Conservation (phyloP, 495 filamentous ascomycete species). For the Penicillium ochrochloron region DNA sequence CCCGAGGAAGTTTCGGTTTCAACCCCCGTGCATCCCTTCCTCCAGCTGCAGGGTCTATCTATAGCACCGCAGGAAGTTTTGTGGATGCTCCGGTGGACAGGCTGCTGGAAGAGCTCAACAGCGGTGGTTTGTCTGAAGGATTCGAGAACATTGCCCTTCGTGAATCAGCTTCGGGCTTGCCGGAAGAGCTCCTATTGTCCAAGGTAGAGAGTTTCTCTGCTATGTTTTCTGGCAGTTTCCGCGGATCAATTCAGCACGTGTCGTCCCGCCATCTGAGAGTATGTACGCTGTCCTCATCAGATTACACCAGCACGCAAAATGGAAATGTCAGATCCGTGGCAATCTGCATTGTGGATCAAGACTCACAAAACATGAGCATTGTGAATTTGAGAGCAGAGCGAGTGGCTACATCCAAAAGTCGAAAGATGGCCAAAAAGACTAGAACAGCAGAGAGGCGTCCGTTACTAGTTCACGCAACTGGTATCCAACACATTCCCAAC, state of each 20-base stretch:
- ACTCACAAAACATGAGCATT: conserved; percentile 69
- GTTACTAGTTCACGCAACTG: conserved; percentile 46
- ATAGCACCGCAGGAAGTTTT: conserved; percentile 56
- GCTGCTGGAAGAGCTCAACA: conserved; percentile 72
- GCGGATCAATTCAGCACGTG: conserved; percentile 53
- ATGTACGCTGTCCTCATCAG: conserved; percentile 66
- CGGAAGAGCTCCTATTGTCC: conserved; percentile 72
- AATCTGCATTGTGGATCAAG: conserved; percentile 69
- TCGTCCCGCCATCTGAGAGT: conserved; percentile 57
- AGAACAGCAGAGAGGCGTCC: conserved; percentile 36
- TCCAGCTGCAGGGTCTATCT: conserved; percentile 45
- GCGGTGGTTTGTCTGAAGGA: conserved; percentile 64
- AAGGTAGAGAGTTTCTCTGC: conserved; percentile 73
- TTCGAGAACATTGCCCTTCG: conserved; percentile 73
- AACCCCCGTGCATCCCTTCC: conserved; percentile 50
- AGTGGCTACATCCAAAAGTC: conserved; percentile 38
- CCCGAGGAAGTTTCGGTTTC: conserved; percentile 62
- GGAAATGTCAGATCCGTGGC: conserved; percentile 53
- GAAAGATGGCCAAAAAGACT: conserved; percentile 32
- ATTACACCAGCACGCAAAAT: conserved; percentile 37
- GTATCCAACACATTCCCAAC: conserved; percentile 50
- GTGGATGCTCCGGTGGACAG: conserved; percentile 71
- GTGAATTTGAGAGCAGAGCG: conserved; percentile 59
- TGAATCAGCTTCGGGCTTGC: conserved; percentile 70
- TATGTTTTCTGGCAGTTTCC: conserved; percentile 61